These are phyloP conservation scores for Suillus luteus DNA, from an alignment of 768 basidiomycete genomes.

Conservation along the genomic window DNA sequence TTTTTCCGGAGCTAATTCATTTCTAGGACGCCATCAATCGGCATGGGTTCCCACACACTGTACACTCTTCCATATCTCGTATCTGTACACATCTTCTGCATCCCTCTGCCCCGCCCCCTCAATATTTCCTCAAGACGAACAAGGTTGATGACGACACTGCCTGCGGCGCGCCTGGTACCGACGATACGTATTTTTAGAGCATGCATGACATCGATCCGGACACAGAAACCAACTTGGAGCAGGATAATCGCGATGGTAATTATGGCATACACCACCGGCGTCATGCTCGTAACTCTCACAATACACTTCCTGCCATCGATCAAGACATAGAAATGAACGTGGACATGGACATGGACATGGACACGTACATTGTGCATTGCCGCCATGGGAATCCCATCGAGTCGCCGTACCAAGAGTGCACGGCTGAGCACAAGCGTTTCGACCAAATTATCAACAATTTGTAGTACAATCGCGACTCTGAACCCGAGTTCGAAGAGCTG, in stretches of 20 bases:
- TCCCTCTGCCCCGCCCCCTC: no score
- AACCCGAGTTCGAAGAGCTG: neutral
- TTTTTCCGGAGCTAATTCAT: neutral
- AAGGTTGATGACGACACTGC: conserved; percentile 4
- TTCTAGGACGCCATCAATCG: conserved; percentile 40
- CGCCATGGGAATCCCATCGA: neutral
- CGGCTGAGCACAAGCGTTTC: neutral
- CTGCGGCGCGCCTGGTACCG: conserved; percentile 9
- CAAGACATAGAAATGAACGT: neutral
- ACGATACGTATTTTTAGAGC: neutral
- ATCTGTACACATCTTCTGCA: no score
- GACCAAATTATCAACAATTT: neutral
- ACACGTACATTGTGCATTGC: neutral
- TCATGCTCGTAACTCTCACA: neutral
- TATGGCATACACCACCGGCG: neutral
- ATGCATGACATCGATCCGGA: conserved; percentile 22
- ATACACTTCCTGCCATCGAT: no score
- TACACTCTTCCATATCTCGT: no score
- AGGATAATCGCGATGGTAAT: neutral
- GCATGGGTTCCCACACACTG: conserved; percentile 47
- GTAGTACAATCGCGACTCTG: neutral
- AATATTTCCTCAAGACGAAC: no score
- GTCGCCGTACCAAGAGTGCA: neutral
- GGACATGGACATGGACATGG: neutral
- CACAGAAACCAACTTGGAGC: conserved; percentile 8